Base-by-base conservation (phyloP, 2,329 filamentous ascomycete genomes). In the Aspergillus fijiensis region DNA sequence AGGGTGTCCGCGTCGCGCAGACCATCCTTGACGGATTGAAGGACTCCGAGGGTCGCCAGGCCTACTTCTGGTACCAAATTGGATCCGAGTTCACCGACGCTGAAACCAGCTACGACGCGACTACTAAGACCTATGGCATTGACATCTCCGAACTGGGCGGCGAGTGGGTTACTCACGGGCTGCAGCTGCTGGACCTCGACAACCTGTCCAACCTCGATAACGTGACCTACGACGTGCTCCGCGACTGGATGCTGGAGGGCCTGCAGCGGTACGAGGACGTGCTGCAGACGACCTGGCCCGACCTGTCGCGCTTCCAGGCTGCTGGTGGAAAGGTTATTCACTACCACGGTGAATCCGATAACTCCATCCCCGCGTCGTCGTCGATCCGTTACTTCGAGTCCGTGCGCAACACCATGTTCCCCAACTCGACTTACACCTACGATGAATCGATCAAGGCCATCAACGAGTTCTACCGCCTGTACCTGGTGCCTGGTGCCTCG, bases 311-410 rank as follows among this genome's bases (percentile, higher is more conserved):
- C 11, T 85, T 85, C 75, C 74, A 81, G 33, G 60, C 73, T 2
- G 65, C 75, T 0, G 84, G 84, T 25, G 84, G 82, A 54, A 87
- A 87, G 70, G 70, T 87, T 3, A 71, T 87, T 9, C 83, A 86
- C 69, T 85, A 79, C 73, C 84, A 87, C 71, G 84, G 84, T 56
- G 83, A 86, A 70, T 81, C 79, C 0, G 85, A 86, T 69, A 70
- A 76, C 16, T 79, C 76, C 5, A 75, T 87, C 60, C 84, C 84
- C 1, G 70, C 84, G 0, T 82, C 76, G 2, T 84, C 82, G 0
- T 85, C 82, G 0, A 78, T 84, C 1, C 82, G 79, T 65, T 87
- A 85, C 75, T 81, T 77, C 70, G 76, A 86, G 56, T 81, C 82
- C 2, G 84, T 86, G 35, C 79, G 80, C 47, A 66, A 65, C 3